Conservation (phyloP, 768 basidiomycete genomes). For the Hericium coralloides region DNA sequence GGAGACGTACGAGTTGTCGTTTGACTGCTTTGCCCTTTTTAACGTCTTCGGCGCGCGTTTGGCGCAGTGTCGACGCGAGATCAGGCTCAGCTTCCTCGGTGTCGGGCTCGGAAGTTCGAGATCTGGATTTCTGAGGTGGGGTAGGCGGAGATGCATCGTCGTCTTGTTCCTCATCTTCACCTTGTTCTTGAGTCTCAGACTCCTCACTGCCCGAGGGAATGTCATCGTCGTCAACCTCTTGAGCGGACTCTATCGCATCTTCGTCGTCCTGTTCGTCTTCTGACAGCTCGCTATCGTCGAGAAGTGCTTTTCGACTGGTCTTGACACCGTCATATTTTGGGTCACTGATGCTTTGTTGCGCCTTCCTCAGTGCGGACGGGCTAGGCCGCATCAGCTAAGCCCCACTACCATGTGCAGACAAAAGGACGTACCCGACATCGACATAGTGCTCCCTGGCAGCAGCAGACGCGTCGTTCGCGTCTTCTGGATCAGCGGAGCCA, state of each 20-base stretch:
- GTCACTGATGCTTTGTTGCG: conserved; percentile 57
- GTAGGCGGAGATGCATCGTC: conserved; percentile 4
- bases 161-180: conserved; percentile 15
- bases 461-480: conserved; percentile 21
- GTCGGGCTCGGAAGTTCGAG: not conserved
- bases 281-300: conserved; percentile 30
- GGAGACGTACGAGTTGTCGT: conserved; percentile 64
- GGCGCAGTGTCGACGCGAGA: conserved; percentile 42
- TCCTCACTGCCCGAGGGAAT: conserved; percentile 8
- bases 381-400: conserved; percentile 26
- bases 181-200: conserved; percentile 16
- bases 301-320: conserved; percentile 49
- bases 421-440: conserved; percentile 61
- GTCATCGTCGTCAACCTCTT: conserved; percentile 17
- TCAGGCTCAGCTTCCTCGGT: conserved; percentile 27
- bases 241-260: conserved; percentile 12
- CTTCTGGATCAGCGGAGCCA: conserved; percentile 19
- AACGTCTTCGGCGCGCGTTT: conserved; percentile 58
- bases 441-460: conserved; percentile 65
- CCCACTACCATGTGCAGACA: not conserved
- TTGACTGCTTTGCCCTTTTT: conserved; percentile 80
- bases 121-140: not conserved
- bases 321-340: conserved; percentile 72
- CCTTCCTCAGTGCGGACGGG: conserved; percentile 58
- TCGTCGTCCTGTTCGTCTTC: conserved; percentile 21